Evolutionary conservation across 2,329 filamentous ascomycete genomes (phyloP).

Genomic region (Onygenales sp.): DNA sequence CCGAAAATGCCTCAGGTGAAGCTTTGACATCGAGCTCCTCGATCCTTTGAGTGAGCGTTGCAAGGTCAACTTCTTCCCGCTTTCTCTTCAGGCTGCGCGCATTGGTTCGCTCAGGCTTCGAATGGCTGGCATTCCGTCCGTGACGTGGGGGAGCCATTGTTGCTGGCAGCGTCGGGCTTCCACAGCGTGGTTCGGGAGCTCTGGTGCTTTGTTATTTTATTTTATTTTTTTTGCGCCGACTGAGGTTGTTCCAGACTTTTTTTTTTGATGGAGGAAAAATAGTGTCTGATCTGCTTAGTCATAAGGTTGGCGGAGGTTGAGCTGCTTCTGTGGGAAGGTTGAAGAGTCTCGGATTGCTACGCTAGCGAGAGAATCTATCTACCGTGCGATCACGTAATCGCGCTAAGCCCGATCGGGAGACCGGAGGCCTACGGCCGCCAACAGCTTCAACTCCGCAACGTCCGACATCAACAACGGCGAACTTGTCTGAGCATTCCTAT

Average conservation of each 20-base stretch:
- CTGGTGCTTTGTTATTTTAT: neutral
- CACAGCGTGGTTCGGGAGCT: too few relatives aligned
- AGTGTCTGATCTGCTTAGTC: conserved; percentile 22
- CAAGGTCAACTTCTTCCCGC: conserved; percentile 35
- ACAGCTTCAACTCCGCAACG: neutral
- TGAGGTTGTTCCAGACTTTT: neutral
- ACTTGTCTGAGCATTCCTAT: neutral
- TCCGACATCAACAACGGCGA: neutral
- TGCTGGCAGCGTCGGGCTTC: neutral
- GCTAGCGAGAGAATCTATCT: too few relatives aligned
- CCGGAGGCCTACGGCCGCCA: too few relatives aligned
- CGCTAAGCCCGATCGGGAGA: too few relatives aligned
- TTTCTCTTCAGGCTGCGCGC: conserved; percentile 34
- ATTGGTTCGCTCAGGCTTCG: conserved; percentile 19
- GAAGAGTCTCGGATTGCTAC: too few relatives aligned
- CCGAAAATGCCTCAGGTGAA: conserved; percentile 60
- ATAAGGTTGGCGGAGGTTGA: conserved; percentile 19
- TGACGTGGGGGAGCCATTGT: conserved; percentile 11
- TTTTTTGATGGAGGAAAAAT: neutral
- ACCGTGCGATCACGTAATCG: too few relatives aligned
- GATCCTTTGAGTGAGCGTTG: conserved; percentile 32
- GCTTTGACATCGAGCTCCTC: conserved; percentile 35
- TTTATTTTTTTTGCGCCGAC: neutral
- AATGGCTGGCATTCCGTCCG: conserved; percentile 10
- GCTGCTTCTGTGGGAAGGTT: too few relatives aligned